Evolutionary conservation across 2,329 filamentous ascomycete genomes (phyloP), one percentile per base, ranked within the genome.

Genomic region (Westerdykella ornata): DNA sequence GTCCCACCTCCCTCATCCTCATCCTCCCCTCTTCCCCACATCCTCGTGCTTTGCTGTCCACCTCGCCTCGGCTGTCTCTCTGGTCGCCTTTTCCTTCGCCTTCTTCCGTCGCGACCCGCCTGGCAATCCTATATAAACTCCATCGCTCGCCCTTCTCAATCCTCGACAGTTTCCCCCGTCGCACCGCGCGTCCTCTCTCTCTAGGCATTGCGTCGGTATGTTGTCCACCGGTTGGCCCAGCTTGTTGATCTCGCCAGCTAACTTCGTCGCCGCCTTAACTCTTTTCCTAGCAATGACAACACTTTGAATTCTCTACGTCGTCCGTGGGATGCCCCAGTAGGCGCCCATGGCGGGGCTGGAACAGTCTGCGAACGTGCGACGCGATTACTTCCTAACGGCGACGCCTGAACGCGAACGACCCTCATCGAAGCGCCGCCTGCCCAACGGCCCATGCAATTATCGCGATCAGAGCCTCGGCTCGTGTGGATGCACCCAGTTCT

Each of bases 401-500:
- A 36, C 49, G 29, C 33, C 44, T 29, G 44, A 41, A 16, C 44
- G 45, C 39, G 39, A 43, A 26, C 30, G 16, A 17, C 30, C 30
- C 30, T 33, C 30, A 33, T 51, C 56, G 44, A 55, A 53, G 45
- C 55, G 49, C 44, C 54, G 60, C 19, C 61, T 75, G 13, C 75
- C 75, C n/a, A 67, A 59, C 48, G 75, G 75, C 35, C 62, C 68
- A 26, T 78, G 75, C 66, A 73, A 74, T 54, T 74, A 67, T 57
- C 71, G 70, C 51, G 70, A 76, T 46, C 53, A 72, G 44, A 67
- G 57, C 36, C 48, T 57, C 30, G 70, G 72, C 31, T 55, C 57
- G n/a, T 78, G 75, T 60, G 74, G 74, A 34, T 78, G 75, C 58
- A 65, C 67, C 43, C 68, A 73, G 39, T 78, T 77, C 52, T 77